A percentile compares a stretch with the other conserved stretches of the same genome.
These are phyloP conservation scores for Capsicum rhomboideum DNA, from an alignment of 257 asterid species.

Conservation along the genomic window DNA sequence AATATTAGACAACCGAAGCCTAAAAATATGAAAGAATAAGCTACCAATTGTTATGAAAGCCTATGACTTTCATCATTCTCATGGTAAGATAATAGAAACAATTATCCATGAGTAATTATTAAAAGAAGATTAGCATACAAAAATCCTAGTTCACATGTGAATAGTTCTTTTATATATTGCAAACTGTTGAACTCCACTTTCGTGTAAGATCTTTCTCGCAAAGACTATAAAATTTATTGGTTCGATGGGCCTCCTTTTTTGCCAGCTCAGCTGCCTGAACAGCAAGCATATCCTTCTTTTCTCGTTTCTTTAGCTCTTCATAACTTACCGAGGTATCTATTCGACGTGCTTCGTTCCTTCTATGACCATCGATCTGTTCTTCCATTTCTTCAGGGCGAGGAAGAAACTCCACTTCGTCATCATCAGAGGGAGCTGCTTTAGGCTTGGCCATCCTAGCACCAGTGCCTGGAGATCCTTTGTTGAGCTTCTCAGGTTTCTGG, in stretches of 20 bases:
- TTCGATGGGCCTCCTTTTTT: constrained; percentile 53
- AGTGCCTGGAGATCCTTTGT: constrained; percentile 33
- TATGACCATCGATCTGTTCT: constrained; percentile 15
- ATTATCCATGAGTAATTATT: too few relatives aligned
- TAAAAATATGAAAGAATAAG: too few relatives aligned
- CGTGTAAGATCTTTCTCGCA: too few relatives aligned
- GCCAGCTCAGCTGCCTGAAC: constrained; percentile 45
- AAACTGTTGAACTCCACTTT: too few relatives aligned
- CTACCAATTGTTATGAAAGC: too few relatives aligned
- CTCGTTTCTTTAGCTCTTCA: constrained; percentile 54
- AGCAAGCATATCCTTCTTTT: constrained; percentile 47
- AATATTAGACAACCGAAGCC: too few relatives aligned
- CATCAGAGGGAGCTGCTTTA: constrained; percentile 49
- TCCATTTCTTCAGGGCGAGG: constrained; percentile 35
- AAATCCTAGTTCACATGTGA: too few relatives aligned
- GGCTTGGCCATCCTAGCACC: constrained; percentile 36
- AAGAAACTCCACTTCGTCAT: constrained; percentile 40
- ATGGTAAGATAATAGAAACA: too few relatives aligned
- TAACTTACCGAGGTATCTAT: constrained; percentile 32
- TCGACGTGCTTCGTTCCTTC: constrained; percentile 20
- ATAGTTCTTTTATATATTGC: too few relatives aligned
- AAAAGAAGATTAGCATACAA: too few relatives aligned
- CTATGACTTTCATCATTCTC: too few relatives aligned
- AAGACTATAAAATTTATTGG: too few relatives aligned
- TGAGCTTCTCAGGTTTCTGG: constrained; percentile 46